Percentiles rank a stretch among this genome's conserved stretches.
Conservation (phyloP, 352 stramenopile species). For the Pythium dissotocum region DNA sequence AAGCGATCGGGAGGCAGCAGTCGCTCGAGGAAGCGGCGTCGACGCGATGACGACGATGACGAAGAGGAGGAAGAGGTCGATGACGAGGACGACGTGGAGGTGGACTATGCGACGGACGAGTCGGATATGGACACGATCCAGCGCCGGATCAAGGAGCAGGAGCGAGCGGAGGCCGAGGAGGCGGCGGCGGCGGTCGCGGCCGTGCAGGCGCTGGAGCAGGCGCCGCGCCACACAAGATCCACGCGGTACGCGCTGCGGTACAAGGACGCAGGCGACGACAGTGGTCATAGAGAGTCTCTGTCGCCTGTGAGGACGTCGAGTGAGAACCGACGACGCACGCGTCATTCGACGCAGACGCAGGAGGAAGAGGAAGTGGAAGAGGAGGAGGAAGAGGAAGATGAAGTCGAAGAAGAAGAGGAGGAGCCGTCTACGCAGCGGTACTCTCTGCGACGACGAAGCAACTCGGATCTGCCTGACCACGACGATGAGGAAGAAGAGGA, state of each 20-base stretch:
- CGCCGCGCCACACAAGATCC: constrained; percentile 26
- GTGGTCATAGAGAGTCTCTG: constrained; percentile 4
- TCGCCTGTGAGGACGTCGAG: constrained; percentile 12
- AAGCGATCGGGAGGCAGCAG: constrained; percentile 11
- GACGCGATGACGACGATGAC: constrained; percentile 31
- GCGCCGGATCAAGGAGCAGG: constrained; percentile 45
- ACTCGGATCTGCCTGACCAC: constrained; percentile 31
- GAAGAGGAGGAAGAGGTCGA: constrained; percentile 30
- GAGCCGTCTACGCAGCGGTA: constrained; percentile 38
- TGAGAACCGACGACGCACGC: constrained; percentile 17
- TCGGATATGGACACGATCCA: constrained; percentile 64
- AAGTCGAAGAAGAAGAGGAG: constrained; percentile 28
- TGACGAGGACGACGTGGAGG: constrained; percentile 29
- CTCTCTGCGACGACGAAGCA: constrained; percentile 38
- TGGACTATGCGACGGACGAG: constrained; percentile 41
- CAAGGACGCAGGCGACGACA: constrained; percentile 17
- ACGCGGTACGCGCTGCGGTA: constrained; percentile 65
- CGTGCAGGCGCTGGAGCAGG: constrained; percentile 21
- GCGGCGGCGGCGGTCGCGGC: constrained; percentile 23
- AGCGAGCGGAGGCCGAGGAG: constrained; percentile 38
- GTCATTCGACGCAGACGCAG: constrained; percentile 28
- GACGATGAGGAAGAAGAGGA: constrained; percentile 14
- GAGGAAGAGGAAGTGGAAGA: constrained; percentile 27
- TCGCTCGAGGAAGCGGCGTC: constrained; percentile 15
- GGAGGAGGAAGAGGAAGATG: constrained; percentile 16